These are phyloP conservation scores for Vitis cinerea DNA, from an alignment of 164 flowering plant genomes.

Conservation along the genomic window DNA sequence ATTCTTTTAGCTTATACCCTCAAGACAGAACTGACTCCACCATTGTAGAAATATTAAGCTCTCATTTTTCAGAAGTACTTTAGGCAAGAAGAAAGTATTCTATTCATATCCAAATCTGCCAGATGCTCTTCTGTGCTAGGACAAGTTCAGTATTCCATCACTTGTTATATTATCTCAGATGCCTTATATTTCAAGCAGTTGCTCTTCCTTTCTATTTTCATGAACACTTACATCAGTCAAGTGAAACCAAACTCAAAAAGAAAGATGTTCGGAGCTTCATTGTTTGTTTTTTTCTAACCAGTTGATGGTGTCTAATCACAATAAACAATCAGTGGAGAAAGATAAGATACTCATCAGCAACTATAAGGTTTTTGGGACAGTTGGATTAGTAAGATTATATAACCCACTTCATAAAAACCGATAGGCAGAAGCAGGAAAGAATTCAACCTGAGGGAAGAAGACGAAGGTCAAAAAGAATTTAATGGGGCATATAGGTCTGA, in stretches of 20 bases:
- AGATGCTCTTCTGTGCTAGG: background rate
- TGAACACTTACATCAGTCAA: background rate
- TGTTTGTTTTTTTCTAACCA: background rate
- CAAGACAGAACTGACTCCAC: too few relatives aligned
- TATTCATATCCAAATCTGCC: too few relatives aligned
- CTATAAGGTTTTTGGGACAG: background rate
- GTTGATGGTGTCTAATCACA: too few relatives aligned
- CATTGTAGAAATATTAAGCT: too few relatives aligned
- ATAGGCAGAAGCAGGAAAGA: background rate
- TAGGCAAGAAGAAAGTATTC: too few relatives aligned
- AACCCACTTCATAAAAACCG: background rate
- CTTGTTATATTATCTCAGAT: background rate
- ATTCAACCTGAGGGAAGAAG: background rate
- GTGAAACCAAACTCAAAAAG: background rate
- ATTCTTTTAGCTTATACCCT: too few relatives aligned
- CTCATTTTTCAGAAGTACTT: too few relatives aligned
- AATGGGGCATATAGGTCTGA: background rate
- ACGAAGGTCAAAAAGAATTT: background rate
- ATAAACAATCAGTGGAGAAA: too few relatives aligned
- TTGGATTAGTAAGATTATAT: too few relatives aligned
- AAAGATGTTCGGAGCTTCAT: background rate
- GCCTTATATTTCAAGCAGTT: background rate
- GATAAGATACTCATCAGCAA: background rate
- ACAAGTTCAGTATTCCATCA: background rate
- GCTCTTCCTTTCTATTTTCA: background rate